These are phyloP conservation scores for Colletotrichum simmondsii DNA, from an alignment of 2,329 filamentous ascomycete species.

Conservation along the genomic window DNA sequence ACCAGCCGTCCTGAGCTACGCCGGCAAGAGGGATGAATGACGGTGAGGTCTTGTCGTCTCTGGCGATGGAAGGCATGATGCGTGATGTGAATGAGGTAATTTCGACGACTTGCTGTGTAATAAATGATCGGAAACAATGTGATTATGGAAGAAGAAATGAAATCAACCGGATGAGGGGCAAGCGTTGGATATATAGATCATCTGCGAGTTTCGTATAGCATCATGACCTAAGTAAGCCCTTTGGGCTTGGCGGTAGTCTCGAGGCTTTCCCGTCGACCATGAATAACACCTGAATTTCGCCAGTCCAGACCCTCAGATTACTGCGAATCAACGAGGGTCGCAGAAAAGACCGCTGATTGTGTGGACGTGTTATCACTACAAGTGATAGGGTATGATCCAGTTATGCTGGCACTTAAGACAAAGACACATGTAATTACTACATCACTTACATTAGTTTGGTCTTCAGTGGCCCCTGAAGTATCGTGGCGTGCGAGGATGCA, in stretches of 20 bases:
- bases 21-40: constrained; percentile 39
- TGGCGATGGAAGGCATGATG: neutral
- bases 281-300: neutral
- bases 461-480: neutral
- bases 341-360: neutral
- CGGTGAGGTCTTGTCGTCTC: constrained; percentile 42
- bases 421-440: neutral
- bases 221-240: neutral
- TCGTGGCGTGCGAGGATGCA: neutral
- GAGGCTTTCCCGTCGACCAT: neutral
- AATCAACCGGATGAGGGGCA: neutral
- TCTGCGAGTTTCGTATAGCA: neutral
- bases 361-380: no score
- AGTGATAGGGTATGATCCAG: neutral
- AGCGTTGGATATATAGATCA: neutral
- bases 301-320: neutral
- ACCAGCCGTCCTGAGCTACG: constrained; percentile 53
- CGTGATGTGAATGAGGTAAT: neutral
- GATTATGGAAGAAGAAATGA: neutral
- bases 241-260: neutral
- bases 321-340: neutral
- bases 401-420: neutral
- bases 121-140: neutral
- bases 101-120: neutral
- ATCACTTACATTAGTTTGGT: neutral